A percentile compares a stretch with the other conserved stretches of the same genome.
Evolutionary conservation across 192 early-diverging fungal species (phyloP).

Genomic region (Mortierella hygrophila): DNA sequence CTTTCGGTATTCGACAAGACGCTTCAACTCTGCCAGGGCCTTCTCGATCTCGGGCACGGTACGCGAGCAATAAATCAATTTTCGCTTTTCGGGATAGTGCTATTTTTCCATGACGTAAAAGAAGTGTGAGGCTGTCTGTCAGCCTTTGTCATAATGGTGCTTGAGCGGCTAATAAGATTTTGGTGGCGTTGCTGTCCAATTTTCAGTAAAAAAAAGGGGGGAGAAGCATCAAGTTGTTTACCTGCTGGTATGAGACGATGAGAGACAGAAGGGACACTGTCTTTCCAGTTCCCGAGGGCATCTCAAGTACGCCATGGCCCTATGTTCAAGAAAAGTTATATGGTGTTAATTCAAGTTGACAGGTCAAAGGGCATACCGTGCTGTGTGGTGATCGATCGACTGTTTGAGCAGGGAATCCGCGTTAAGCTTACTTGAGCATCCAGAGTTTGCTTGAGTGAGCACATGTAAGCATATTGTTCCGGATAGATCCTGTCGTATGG

Average conservation of each 20-base stretch:
- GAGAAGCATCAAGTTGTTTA: constrained; percentile 35
- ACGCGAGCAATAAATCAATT: constrained; percentile 99
- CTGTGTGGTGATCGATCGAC: too few species aligned
- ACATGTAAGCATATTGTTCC: constrained; percentile 99
- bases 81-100: constrained; percentile 91
- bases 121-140: not conserved
- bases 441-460: constrained; percentile 91
- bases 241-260: constrained; percentile 96
- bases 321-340: constrained; percentile 26
- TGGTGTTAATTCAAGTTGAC: not conserved
- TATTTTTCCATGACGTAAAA: constrained; percentile 8
- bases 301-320: constrained; percentile 97
- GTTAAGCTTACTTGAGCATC: constrained; percentile 79
- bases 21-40: constrained; percentile 94
- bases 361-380: too few species aligned
- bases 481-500: constrained; percentile 99
- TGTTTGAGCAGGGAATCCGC: not conserved
- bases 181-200: constrained; percentile 42
- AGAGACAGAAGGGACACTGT: constrained; percentile 95
- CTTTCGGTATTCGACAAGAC: constrained; percentile 88
- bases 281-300: constrained; percentile 99
- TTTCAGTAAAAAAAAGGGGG: not conserved
- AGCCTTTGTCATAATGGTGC: not conserved
- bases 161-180: not conserved
- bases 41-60: constrained; percentile 99